These are phyloP conservation scores for Geotrichum klebahnii DNA, from an alignment of 1,139 yeast genomes.

Conservation along the genomic window DNA sequence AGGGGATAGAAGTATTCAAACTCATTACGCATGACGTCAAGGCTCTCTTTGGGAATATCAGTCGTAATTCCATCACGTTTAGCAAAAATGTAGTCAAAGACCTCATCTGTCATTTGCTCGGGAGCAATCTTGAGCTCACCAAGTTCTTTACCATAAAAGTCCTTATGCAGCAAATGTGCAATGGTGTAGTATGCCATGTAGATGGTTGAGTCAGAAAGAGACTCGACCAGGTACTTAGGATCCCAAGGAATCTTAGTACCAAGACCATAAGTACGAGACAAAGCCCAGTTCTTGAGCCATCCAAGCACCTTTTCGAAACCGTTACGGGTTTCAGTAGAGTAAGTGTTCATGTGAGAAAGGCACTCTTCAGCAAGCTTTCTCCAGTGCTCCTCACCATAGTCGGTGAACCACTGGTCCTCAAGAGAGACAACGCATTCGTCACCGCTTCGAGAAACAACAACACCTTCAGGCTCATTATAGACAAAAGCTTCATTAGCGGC, in stretches of 20 bases:
- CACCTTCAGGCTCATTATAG: constrained; percentile 90
- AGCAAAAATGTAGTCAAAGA: constrained; percentile 84
- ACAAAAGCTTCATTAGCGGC: constrained; percentile 76
- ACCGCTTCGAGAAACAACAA: constrained; percentile 89
- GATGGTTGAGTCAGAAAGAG: constrained; percentile 91
- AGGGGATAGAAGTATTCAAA: constrained; percentile 94
- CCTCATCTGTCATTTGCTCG: constrained; percentile 87
- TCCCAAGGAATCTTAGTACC: constrained; percentile 99
- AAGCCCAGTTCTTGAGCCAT: constrained; percentile 99
- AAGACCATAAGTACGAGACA: constrained; percentile 92
- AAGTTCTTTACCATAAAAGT: constrained; percentile 70
- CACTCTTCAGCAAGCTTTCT: constrained; percentile 80
- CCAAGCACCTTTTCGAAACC: constrained; percentile 92
- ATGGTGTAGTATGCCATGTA: constrained; percentile 96
- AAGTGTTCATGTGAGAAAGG: constrained; percentile 71
- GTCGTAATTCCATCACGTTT: constrained; percentile 61
- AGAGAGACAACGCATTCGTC: constrained; percentile 95
- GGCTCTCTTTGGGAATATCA: constrained; percentile 58
- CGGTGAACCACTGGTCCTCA: constrained; percentile 98
- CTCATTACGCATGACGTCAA: constrained; percentile 79
- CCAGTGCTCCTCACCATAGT: constrained; percentile 96
- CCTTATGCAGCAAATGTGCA: constrained; percentile 78
- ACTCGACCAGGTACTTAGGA: constrained; percentile 85
- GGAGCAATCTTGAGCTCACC: constrained; percentile 75
- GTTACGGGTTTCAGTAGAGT: constrained; percentile 77